A percentile compares a stretch with the other conserved stretches of the same genome.
These are phyloP conservation scores for Berberis thunbergii DNA, from an alignment of 164 flowering plant species.

Conservation along the genomic window DNA sequence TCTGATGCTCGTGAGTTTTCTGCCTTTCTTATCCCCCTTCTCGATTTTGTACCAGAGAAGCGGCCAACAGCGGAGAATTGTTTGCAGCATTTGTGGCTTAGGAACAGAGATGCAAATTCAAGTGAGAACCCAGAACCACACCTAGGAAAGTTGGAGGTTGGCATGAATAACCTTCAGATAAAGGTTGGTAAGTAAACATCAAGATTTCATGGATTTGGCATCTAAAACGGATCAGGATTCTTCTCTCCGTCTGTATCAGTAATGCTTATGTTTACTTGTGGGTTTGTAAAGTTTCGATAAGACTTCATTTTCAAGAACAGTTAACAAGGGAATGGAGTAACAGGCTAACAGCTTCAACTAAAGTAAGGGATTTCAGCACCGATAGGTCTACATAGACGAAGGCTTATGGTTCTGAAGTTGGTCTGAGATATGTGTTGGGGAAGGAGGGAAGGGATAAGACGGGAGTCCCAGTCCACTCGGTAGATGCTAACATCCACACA, in stretches of 20 bases:
- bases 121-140: conserved; percentile 22
- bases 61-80: conserved; percentile 86
- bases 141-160: conserved; percentile 30
- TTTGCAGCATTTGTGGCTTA: conserved; percentile 82
- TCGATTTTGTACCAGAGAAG: conserved; percentile 89
- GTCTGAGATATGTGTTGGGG: too few relatives aligned
- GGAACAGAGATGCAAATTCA: conserved; percentile 12
- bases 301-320: not conserved
- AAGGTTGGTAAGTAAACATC: conserved; percentile 33
- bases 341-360: not conserved
- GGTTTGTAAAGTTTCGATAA: conserved; percentile 5
- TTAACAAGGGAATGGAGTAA: not conserved
- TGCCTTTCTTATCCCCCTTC: conserved; percentile 62
- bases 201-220: conserved; percentile 7
- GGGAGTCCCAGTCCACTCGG: too few relatives aligned
- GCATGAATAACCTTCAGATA: conserved; percentile 51
- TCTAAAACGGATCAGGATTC: conserved; percentile 2
- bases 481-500: too few relatives aligned
- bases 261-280: not conserved
- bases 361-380: too few relatives aligned
- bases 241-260: not conserved
- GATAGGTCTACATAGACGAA: too few relatives aligned
- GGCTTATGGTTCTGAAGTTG: too few relatives aligned
- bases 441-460: too few relatives aligned
- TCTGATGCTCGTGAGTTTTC: conserved; percentile 69